Conservation (phyloP, 345 rosid genomes). For the Erodium maritimum region DNA sequence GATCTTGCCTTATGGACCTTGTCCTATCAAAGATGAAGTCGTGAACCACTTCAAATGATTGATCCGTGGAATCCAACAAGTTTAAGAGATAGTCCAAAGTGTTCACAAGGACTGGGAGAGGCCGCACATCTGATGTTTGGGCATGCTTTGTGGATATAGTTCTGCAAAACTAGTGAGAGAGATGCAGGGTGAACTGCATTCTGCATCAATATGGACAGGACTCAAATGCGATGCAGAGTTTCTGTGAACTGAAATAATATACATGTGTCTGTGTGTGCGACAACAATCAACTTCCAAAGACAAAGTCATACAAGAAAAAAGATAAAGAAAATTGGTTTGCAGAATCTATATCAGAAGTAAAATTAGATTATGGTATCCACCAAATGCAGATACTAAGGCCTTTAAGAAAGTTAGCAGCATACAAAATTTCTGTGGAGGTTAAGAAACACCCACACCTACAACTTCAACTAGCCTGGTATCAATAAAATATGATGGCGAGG, state of each 20-base stretch:
- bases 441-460: too few relatives aligned
- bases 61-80: slow-evolving; percentile 44
- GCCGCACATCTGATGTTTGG: slow-evolving; percentile 57
- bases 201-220: not conserved
- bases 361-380: not conserved
- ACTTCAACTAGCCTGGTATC: too few relatives aligned
- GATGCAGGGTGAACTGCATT: slow-evolving; percentile 7
- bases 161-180: slow-evolving; percentile 71
- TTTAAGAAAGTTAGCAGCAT: too few relatives aligned
- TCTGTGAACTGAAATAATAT: not conserved
- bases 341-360: not conserved
- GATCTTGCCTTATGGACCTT: slow-evolving; percentile 88
- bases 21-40: slow-evolving; percentile 91
- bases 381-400: too few relatives aligned
- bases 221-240: not conserved
- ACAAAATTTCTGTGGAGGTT: too few relatives aligned
- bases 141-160: slow-evolving; percentile 51
- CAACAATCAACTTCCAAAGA: not conserved
- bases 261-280: not conserved
- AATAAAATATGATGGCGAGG: too few relatives aligned
- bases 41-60: slow-evolving; percentile 74
- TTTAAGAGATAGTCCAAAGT: slow-evolving; percentile 58
- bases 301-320: not conserved
- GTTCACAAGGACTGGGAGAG: slow-evolving; percentile 59
- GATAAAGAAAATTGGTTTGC: not conserved